These are phyloP conservation scores for Pseudogymnoascus sp. DNA, from an alignment of 2,329 filamentous ascomycete genomes.

Conservation along the genomic window DNA sequence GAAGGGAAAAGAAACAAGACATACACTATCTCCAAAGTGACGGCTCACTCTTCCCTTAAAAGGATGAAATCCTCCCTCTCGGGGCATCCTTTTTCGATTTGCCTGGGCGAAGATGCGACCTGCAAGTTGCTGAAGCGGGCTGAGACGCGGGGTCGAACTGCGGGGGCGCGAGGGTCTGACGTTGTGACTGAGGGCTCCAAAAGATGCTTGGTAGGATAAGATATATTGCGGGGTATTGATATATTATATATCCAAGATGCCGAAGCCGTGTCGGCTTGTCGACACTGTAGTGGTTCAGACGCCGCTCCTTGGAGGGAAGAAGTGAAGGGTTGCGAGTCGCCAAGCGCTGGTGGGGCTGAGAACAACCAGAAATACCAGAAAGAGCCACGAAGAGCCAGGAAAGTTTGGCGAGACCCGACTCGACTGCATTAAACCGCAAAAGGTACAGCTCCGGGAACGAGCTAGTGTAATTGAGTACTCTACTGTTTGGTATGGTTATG, in stretches of 20 bases:
- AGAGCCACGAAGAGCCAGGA: neutral
- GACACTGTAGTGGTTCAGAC: slow-evolving; percentile 1
- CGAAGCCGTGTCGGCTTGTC: slow-evolving; percentile 3
- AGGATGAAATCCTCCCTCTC: slow-evolving; percentile 40
- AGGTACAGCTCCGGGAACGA: slow-evolving; percentile 2
- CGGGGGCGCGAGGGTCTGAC: neutral
- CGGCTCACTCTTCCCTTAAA: slow-evolving; percentile 44
- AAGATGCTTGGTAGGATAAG: neutral
- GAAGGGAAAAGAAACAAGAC: slow-evolving; percentile 15
- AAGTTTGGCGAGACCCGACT: slow-evolving; percentile 3
- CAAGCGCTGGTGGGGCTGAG: slow-evolving; percentile 3
- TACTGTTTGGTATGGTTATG: neutral
- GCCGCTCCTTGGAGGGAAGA: slow-evolving; percentile 2
- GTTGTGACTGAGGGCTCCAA: neutral
- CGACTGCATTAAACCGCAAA: slow-evolving; percentile 3
- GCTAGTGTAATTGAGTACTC: neutral
- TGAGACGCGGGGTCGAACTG: neutral
- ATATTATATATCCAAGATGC: slow-evolving; percentile 3
- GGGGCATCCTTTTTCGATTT: slow-evolving; percentile 21
- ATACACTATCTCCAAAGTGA: slow-evolving; percentile 43
- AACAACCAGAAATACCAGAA: slow-evolving; percentile 4
- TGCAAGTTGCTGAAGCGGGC: neutral
- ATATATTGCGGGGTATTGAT: neutral
- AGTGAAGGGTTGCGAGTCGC: slow-evolving; percentile 5
- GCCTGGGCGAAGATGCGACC: neutral